Evolutionary conservation across 345 rosid genomes (phyloP), one percentile per base, ranked within the genome.

Genomic region (Rhizophora mangle): DNA sequence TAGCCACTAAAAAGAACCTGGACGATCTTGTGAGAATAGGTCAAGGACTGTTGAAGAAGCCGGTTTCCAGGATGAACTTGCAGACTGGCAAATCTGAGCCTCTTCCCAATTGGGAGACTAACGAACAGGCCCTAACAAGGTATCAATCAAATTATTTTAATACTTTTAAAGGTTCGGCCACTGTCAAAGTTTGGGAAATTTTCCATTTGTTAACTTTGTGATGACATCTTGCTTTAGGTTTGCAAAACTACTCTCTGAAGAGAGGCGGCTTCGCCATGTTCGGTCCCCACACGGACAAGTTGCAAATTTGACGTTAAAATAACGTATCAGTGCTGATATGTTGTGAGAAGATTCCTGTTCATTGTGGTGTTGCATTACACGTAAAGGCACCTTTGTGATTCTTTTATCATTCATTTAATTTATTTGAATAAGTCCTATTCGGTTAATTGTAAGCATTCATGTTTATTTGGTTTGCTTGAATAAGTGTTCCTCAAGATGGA

Each of bases 231-330:
- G 19, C 20, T 51, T 53, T 61, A 79, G 82, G 65, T 76, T 80
- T 51, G 80, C 80, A 3, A 62, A 58, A 39, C 5, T 62, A 10
- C 79, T 76, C 0, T 76, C 78, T 0, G 64, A 76, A 26, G 83
- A 80, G 46, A 80, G 61, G 68, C 61, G 21, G 59, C 69, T 62
- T 30, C 81, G 81, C 26, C 68, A 2, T 19, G 27, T 22, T 22
- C 54, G 52, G 30, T 63, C 74, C 37, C 74, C 75, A 8, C 16
- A 55, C 1, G 59, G 59, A 55, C 29, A 20, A 22, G 59, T 4
- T 55, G 59, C 29, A n/a, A n/a, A n/a, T 21, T 22, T 55, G 59
- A 55, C 9, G 13, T n/a, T n/a, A 55, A 22, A 55, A 55, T 55
- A 55, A 55, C 5, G 4, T 22, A 26, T 24, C 24, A 8, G 27